Conservation (phyloP, 1,284 basidiomycete genomes). For the Irpex lacteus region DNA sequence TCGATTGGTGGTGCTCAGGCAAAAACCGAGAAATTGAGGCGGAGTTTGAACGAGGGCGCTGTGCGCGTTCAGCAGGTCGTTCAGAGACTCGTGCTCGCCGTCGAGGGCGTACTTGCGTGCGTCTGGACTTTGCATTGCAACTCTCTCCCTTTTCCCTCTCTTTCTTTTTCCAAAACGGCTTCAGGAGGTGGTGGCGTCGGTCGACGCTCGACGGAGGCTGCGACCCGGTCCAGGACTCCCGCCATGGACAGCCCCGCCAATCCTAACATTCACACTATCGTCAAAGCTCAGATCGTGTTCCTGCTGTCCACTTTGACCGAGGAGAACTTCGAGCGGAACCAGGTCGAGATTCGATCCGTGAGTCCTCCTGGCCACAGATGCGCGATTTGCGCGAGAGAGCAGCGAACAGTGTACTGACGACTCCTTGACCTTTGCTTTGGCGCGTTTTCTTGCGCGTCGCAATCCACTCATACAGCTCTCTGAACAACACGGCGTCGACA, state of each 20-base stretch:
- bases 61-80: slow-evolving; percentile 21
- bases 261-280: slow-evolving; percentile 67
- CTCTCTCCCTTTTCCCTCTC: slow-evolving; percentile 19
- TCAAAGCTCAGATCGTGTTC: slow-evolving; percentile 91
- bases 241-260: slow-evolving; percentile 67
- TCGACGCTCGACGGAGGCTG: slow-evolving; percentile 77
- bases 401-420: slow-evolving; percentile 9
- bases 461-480: slow-evolving; percentile 59
- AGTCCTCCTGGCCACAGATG: slow-evolving; percentile 32
- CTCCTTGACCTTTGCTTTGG: neutral
- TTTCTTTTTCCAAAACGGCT: slow-evolving; percentile 63
- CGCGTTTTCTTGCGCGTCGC: slow-evolving; percentile 1
- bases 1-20: neutral
- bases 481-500: slow-evolving; percentile 92
- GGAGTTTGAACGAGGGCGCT: slow-evolving; percentile 21
- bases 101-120: slow-evolving; percentile 32
- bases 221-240: slow-evolving; percentile 54
- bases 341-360: slow-evolving; percentile 88
- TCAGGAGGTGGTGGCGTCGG: slow-evolving; percentile 66
- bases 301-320: slow-evolving; percentile 90
- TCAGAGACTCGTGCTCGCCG: slow-evolving; percentile 29
- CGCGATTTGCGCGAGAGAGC: neutral
- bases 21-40: slow-evolving; percentile 16
- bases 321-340: slow-evolving; percentile 91
- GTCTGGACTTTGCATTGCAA: slow-evolving; percentile 28